A percentile compares a stretch with the other conserved stretches of the same genome.
These are phyloP conservation scores for Panaeolus papilionaceus DNA, from an alignment of 768 basidiomycete species.

Conservation along the genomic window DNA sequence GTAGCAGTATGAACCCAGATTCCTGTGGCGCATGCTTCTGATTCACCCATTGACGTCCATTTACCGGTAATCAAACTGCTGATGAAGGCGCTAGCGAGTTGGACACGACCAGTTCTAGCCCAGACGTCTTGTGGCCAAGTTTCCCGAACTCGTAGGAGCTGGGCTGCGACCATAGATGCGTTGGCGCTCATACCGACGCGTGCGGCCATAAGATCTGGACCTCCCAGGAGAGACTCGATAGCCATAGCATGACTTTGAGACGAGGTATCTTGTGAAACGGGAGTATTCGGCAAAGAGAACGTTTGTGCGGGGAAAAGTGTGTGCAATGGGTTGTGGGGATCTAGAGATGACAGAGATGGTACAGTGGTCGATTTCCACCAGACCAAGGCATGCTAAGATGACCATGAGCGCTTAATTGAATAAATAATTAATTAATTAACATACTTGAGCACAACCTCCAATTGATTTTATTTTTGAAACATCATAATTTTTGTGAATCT, in stretches of 20 bases:
- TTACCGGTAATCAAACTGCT: slow-evolving; percentile 74
- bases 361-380: slow-evolving; percentile 88
- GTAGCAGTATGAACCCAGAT: slow-evolving; percentile 70
- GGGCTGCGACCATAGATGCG: slow-evolving; percentile 75
- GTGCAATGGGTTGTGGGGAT: slow-evolving; percentile 72
- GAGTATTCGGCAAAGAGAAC: slow-evolving; percentile 77
- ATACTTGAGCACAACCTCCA: slow-evolving; percentile 81
- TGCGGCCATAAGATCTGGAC: slow-evolving; percentile 77
- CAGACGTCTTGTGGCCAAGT: slow-evolving; percentile 80
- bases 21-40: slow-evolving; percentile 80
- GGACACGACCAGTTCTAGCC: slow-evolving; percentile 76
- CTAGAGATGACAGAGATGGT: slow-evolving; percentile 73
- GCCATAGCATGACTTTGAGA: slow-evolving; percentile 80
- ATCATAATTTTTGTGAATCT: slow-evolving; percentile 73
- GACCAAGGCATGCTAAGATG: slow-evolving; percentile 68
- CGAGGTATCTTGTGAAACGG: slow-evolving; percentile 80
- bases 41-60: slow-evolving; percentile 74
- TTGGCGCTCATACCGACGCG: slow-evolving; percentile 78
- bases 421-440: slow-evolving; percentile 21
- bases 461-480: slow-evolving; percentile 74
- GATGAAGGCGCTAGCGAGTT: slow-evolving; percentile 79
- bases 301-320: slow-evolving; percentile 69
- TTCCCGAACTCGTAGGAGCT: slow-evolving; percentile 80
- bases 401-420: slow-evolving; percentile 16
- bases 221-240: slow-evolving; percentile 78